phyloP scores from a whole-genome alignment of 371 early-diverging fungal genomes.

The Mucor irregularis region DNA sequence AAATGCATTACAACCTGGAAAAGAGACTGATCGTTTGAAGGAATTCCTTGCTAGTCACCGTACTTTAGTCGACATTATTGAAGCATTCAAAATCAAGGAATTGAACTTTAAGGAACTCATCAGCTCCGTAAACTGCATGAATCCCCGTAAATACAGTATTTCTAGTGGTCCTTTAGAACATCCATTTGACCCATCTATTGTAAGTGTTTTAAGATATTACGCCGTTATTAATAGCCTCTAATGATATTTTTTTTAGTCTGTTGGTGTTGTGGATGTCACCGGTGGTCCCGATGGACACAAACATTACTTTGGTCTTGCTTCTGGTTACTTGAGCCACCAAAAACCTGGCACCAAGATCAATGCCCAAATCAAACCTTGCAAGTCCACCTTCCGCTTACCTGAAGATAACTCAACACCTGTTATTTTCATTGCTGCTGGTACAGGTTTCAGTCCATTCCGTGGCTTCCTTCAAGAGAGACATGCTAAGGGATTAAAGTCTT shows the following conservation, averaged over 20 bases:
- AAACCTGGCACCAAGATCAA: constrained; percentile 9
- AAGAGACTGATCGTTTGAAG: constrained; percentile 7
- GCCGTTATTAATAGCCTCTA: too few species aligned
- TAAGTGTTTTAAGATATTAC: background rate
- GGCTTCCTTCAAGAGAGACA: constrained; percentile 55
- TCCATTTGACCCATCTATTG: constrained; percentile 15
- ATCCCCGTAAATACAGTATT: constrained; percentile 47
- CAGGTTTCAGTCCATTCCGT: constrained; percentile 85
- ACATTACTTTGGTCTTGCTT: constrained; percentile 24
- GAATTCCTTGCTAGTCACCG: constrained; percentile 31
- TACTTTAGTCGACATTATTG: constrained; percentile 36
- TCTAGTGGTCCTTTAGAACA: constrained; percentile 30
- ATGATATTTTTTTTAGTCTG: background rate
- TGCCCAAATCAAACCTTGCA: constrained; percentile 25
- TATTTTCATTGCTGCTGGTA: constrained; percentile 61
- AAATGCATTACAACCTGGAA: background rate
- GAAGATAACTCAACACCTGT: constrained; percentile 26
- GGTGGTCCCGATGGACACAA: constrained; percentile 7
- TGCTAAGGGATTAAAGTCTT: background rate
- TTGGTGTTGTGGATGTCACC: constrained; percentile 26
- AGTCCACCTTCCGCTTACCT: constrained; percentile 28
- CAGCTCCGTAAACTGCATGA: constrained; percentile 15
- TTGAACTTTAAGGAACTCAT: constrained; percentile 1
- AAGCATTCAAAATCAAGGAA: constrained; percentile 10
- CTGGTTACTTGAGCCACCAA: constrained; percentile 18